Evolutionary conservation across 129 eudicot species (phyloP).

Genomic region (Centella asiatica): DNA sequence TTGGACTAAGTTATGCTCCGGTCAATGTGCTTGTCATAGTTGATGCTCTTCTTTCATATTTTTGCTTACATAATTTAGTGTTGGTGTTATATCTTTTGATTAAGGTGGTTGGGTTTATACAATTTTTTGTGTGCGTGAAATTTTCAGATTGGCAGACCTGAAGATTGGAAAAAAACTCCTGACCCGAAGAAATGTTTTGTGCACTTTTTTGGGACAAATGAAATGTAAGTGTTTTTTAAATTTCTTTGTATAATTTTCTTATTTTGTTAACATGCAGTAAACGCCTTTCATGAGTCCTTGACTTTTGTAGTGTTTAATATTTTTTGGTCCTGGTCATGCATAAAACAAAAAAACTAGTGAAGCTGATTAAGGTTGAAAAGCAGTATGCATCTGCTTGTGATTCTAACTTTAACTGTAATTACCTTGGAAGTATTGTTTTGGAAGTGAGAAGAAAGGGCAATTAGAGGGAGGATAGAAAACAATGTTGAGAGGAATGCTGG

Average conservation of each 20-base stretch:
- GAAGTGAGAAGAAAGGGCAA: background rate
- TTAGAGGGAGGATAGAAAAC: background rate
- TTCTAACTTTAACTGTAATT: too few species aligned
- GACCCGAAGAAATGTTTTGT: constrained; percentile 40
- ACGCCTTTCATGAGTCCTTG: background rate
- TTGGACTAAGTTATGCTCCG: background rate
- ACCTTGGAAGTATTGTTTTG: too few species aligned
- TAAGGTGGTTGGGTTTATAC: background rate
- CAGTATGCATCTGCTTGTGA: too few species aligned
- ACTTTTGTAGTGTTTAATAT: background rate
- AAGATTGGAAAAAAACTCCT: constrained; percentile 60
- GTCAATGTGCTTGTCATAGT: background rate
- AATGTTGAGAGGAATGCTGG: background rate
- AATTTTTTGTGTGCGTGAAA: background rate
- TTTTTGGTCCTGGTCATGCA: too few species aligned
- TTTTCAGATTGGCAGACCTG: constrained; percentile 78
- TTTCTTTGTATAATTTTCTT: too few species aligned
- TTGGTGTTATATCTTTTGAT: background rate
- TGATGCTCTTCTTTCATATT: background rate
- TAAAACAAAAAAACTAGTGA: too few species aligned
- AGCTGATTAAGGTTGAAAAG: too few species aligned
- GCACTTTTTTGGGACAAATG: constrained; percentile 77
- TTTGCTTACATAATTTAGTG: background rate
- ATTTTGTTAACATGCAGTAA: background rate
- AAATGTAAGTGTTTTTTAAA: constrained; percentile 70